Conservation (phyloP, 768 basidiomycete genomes). For the Lactifluus subvellereus region DNA sequence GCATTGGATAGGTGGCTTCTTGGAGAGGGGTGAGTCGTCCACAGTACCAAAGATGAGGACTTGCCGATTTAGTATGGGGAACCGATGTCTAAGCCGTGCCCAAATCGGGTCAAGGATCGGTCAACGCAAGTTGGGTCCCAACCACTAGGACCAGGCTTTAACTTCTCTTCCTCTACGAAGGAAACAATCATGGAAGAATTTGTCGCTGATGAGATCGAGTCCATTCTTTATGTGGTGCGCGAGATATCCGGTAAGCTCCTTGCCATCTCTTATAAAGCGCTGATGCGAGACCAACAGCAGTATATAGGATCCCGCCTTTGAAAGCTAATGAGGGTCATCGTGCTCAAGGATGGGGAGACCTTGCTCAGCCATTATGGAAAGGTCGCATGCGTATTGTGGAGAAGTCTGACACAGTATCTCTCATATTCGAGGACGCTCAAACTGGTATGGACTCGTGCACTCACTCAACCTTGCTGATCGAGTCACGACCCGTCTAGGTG, state of each 20-base stretch:
- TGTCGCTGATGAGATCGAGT: conserved; percentile 75
- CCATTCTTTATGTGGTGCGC: conserved; percentile 82
- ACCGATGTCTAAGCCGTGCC: not conserved
- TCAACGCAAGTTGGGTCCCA: too few species aligned
- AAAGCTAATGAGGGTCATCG: conserved; percentile 85
- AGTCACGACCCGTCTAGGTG: conserved; percentile 39
- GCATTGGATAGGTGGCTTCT: conserved; percentile 32
- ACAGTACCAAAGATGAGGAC: not conserved
- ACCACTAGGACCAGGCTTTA: not conserved
- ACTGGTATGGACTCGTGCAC: conserved; percentile 50
- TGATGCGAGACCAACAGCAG: conserved; percentile 37
- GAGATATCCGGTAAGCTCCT: conserved; percentile 71
- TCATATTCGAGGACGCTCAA: conserved; percentile 75
- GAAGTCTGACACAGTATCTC: conserved; percentile 55
- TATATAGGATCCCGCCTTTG: conserved; percentile 87
- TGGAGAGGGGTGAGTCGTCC: not conserved
- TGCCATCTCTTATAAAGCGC: conserved; percentile 16
- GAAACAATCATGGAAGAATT: conserved; percentile 42
- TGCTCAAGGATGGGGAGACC: conserved; percentile 89
- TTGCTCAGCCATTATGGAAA: conserved; percentile 82
- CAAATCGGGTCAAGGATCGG: not conserved
- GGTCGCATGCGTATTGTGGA: conserved; percentile 84
- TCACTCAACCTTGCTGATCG: not conserved
- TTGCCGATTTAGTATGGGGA: too few species aligned
- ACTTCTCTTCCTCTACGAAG: not conserved